These are phyloP conservation scores for Candida suzukii DNA, from an alignment of 805 yeast species.

Conservation along the genomic window DNA sequence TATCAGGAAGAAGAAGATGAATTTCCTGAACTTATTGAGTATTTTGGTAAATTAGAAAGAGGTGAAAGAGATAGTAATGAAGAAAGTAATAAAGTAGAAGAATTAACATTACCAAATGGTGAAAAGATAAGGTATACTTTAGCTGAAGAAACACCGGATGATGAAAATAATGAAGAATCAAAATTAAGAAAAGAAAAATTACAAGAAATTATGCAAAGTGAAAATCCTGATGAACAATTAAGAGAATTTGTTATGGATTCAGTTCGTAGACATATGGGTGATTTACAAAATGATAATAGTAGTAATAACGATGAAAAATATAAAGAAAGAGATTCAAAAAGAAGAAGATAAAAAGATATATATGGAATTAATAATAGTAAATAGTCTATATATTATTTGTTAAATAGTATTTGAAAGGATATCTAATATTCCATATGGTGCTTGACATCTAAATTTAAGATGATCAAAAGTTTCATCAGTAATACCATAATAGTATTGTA, in stretches of 20 bases:
- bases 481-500: no score
- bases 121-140: conserved; percentile 53
- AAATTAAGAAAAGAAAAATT: conserved; percentile 55
- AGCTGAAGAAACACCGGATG: conserved; percentile 36
- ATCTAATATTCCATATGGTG: no score
- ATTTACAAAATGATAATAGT: conserved; percentile 9
- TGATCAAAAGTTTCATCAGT: no score
- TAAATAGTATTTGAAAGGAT: no score
- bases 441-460: no score
- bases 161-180: conserved; percentile 35
- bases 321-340: conserved; percentile 10
- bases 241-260: conserved; percentile 61
- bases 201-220: conserved; percentile 55
- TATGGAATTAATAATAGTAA: no score
- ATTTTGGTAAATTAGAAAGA: conserved; percentile 38
- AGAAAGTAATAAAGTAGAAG: conserved; percentile 9
- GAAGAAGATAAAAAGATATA: conserved; percentile 19
- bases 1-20: conserved; percentile 82
- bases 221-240: conserved; percentile 73
- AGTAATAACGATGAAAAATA: neutral
- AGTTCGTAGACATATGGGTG: conserved; percentile 39
- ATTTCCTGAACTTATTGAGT: conserved; percentile 67
- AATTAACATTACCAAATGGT: conserved; percentile 21
- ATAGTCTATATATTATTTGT: no score
- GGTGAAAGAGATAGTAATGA: conserved; percentile 21